phyloP scores from a whole-genome alignment of 495 filamentous ascomycete species.

The Aspergillus conjunctus region DNA sequence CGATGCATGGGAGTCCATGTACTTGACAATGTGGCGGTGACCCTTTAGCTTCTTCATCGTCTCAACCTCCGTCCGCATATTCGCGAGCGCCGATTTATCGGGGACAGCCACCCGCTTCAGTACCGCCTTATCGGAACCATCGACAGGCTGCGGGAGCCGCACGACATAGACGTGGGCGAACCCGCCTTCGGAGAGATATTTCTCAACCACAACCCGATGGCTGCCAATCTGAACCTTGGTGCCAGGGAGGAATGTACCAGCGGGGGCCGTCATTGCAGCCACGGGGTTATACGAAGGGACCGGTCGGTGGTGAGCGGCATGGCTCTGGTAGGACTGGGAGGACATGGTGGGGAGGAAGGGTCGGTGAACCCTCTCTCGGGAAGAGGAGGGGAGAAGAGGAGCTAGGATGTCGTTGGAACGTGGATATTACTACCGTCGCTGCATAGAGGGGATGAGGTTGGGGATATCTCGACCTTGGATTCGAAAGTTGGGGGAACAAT shows the following conservation, averaged over 20 bases:
- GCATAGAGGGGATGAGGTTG: slow-evolving; percentile 26
- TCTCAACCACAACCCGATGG: slow-evolving; percentile 94
- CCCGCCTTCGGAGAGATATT: slow-evolving; percentile 96
- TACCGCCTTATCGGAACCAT: slow-evolving; percentile 83
- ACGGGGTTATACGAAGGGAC: slow-evolving; percentile 44
- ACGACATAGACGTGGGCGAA: slow-evolving; percentile 99
- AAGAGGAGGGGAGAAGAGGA: slow-evolving; percentile 6
- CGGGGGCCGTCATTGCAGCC: slow-evolving; percentile 58
- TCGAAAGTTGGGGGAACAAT: slow-evolving; percentile 1
- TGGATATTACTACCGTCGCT: slow-evolving; percentile 20
- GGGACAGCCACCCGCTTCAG: slow-evolving; percentile 97
- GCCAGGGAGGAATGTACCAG: slow-evolving; percentile 87
- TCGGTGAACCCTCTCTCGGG: slow-evolving; percentile 28
- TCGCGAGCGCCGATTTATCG: slow-evolving; percentile 88
- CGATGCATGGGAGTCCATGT: slow-evolving; percentile 96
- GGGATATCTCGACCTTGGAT: neutral
- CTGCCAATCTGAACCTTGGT: slow-evolving; percentile 95
- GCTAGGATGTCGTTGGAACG: slow-evolving; percentile 2
- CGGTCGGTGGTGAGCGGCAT: slow-evolving; percentile 35
- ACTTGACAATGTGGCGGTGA: slow-evolving; percentile 92
- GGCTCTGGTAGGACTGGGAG: slow-evolving; percentile 37
- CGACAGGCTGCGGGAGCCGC: slow-evolving; percentile 72
- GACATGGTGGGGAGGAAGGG: slow-evolving; percentile 36
- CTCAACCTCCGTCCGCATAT: slow-evolving; percentile 97
- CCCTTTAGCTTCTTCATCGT: slow-evolving; percentile 99